These are phyloP conservation scores for Mycena epipterygia DNA, from an alignment of 768 basidiomycete genomes.

Conservation along the genomic window DNA sequence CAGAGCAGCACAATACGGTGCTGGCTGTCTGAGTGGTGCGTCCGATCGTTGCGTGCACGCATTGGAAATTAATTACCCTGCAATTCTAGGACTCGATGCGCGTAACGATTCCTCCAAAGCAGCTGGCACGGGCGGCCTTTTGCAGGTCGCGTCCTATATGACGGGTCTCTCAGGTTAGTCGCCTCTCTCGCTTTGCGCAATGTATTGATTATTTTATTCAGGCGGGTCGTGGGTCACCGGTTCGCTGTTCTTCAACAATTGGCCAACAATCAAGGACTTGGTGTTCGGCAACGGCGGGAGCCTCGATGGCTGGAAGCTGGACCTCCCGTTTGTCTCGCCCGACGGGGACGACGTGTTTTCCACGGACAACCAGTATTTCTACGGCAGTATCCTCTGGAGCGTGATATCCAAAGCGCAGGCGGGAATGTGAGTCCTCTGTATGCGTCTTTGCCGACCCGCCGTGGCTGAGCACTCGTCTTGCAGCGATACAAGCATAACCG, in stretches of 20 bases:
- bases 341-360: constrained; percentile 63
- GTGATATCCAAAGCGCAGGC: constrained; percentile 67
- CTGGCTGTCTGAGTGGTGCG: constrained; percentile 63
- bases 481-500: constrained; percentile 76
- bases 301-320: constrained; percentile 68
- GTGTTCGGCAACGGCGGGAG: constrained; percentile 68
- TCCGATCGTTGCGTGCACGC: neutral
- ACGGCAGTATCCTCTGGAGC: constrained; percentile 66
- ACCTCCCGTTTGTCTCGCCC: constrained; percentile 68
- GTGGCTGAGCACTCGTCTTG: neutral
- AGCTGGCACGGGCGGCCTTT: constrained; percentile 74
- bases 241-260: constrained; percentile 75
- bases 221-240: constrained; percentile 79
- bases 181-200: neutral
- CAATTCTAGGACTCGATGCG: constrained; percentile 61
- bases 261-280: constrained; percentile 68
- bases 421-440: constrained; percentile 64
- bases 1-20: constrained; percentile 76
- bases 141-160: constrained; percentile 80
- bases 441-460: neutral
- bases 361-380: constrained; percentile 63
- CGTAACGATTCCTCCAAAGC: constrained; percentile 69
- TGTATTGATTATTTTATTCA: constrained; percentile 35
- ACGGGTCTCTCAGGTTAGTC: constrained; percentile 72
- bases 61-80: neutral